A percentile compares a stretch with the other conserved stretches of the same genome.
Conservation (phyloP, 2,329 filamentous ascomycete genomes). For the Nemania diffusa region DNA sequence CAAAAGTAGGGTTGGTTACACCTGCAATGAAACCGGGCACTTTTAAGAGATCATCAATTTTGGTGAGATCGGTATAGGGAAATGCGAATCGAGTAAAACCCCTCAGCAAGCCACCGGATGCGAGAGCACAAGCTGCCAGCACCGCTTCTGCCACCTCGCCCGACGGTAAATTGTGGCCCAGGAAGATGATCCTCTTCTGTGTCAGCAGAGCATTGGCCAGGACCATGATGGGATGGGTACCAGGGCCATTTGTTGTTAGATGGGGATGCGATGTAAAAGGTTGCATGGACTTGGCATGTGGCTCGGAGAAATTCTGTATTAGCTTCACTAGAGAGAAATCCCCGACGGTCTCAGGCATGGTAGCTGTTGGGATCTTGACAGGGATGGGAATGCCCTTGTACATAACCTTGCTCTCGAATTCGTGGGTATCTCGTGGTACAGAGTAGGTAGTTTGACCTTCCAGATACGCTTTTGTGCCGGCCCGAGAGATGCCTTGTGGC, state of each 20-base stretch:
- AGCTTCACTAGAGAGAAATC: conserved; percentile 98
- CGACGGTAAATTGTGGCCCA: conserved; percentile 94
- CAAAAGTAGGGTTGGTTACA: conserved; percentile 96
- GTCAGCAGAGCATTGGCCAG: conserved; percentile 94
- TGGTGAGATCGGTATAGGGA: conserved; percentile 96
- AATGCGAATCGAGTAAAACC: conserved; percentile 97
- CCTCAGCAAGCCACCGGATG: conserved; percentile 88
- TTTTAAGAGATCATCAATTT: conserved; percentile 94
- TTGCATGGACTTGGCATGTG: conserved; percentile 84
- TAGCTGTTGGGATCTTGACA: conserved; percentile 92
- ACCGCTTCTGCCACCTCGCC: conserved; percentile 98
- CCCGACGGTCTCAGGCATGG: conserved; percentile 94
- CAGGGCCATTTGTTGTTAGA: conserved; percentile 88
- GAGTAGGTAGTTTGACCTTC: conserved; percentile 74
- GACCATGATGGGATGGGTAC: conserved; percentile 94
- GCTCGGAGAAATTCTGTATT: conserved; percentile 89
- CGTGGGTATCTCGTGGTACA: conserved; percentile 92
- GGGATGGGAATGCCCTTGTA: conserved; percentile 98
- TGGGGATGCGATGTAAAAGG: conserved; percentile 89
- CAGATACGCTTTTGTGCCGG: conserved; percentile 71
- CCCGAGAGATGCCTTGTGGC: conserved; percentile 63
- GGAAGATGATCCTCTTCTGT: conserved; percentile 94
- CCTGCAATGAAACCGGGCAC: conserved; percentile 98
- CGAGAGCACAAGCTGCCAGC: conserved; percentile 92
- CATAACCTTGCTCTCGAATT: conserved; percentile 94